Evolutionary conservation across 345 rosid species (phyloP).

Genomic region (Eucalyptus guilfoylei): DNA sequence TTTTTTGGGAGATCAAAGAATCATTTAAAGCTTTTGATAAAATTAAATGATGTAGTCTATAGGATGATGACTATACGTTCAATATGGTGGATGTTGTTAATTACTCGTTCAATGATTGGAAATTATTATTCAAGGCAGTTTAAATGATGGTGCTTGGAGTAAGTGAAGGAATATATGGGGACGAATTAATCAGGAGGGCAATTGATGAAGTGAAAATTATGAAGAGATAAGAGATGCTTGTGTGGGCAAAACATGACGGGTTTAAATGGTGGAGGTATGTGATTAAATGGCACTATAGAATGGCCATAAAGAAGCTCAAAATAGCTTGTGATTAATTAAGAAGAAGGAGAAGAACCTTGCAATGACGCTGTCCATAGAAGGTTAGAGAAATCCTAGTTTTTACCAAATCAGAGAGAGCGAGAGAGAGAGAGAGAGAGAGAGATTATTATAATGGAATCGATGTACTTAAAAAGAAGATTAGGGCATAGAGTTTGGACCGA

Average conservation of each 20-base stretch:
- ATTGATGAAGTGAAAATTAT: not conserved
- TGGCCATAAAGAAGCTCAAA: not conserved
- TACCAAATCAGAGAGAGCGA: not conserved
- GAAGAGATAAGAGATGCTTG: not conserved
- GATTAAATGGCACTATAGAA: not conserved
- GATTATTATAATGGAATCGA: not conserved
- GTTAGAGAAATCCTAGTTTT: not conserved
- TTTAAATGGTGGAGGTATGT: not conserved
- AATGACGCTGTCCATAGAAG: not conserved
- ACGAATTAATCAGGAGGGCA: not conserved
- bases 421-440: not conserved
- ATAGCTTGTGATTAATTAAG: not conserved
- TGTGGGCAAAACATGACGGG: not conserved
- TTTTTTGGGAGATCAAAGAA: not conserved
- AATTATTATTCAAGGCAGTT: not conserved
- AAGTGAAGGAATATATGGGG: not conserved
- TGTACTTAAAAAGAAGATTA: not conserved
- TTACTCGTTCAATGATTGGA: not conserved
- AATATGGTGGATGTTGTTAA: not conserved
- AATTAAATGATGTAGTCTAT: not conserved
- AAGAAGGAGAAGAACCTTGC: not conserved
- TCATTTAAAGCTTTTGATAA: not conserved
- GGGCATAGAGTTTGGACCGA: not conserved
- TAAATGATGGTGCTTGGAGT: not conserved
- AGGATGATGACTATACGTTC: not conserved